A percentile compares a stretch with the other conserved stretches of the same genome.
phyloP scores from a whole-genome alignment of 192 early-diverging fungal genomes.

The Linnemannia elongata region DNA sequence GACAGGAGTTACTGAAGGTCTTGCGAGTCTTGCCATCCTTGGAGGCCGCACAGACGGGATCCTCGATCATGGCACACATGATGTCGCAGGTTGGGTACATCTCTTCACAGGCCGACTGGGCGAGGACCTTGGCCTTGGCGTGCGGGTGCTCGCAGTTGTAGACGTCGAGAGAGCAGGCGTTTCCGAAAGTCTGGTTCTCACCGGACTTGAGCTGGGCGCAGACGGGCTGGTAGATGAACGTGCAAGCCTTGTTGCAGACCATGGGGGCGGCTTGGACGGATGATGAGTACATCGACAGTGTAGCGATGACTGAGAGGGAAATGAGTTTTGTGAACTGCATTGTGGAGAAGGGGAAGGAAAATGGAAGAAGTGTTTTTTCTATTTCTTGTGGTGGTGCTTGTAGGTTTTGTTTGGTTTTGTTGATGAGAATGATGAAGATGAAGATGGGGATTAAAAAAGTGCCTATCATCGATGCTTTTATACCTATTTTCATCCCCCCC shows the following conservation, averaged over 20 bases:
- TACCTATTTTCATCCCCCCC: neutral
- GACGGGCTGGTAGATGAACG: neutral
- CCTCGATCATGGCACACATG: too few relatives aligned
- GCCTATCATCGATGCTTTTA: neutral
- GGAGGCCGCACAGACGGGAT: neutral
- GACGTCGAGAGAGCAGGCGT: neutral
- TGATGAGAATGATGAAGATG: neutral
- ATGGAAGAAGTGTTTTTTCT: neutral
- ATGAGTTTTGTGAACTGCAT: neutral
- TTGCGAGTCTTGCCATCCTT: neutral
- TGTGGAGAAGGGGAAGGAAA: neutral
- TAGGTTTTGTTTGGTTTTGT: neutral
- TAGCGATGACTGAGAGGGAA: neutral
- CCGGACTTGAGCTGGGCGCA: neutral
- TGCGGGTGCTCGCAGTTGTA: neutral
- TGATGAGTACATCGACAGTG: neutral
- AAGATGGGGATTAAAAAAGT: neutral
- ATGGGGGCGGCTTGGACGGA: neutral
- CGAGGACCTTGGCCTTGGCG: neutral
- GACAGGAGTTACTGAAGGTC: too few relatives aligned
- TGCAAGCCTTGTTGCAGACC: slow-evolving; percentile 10
- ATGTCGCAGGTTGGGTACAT: neutral
- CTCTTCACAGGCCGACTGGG: neutral
- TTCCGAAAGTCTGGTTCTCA: neutral
- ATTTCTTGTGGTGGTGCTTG: neutral